phyloP scores from a whole-genome alignment of 2,329 filamentous ascomycete genomes.

The Coniochaeta sp. region DNA sequence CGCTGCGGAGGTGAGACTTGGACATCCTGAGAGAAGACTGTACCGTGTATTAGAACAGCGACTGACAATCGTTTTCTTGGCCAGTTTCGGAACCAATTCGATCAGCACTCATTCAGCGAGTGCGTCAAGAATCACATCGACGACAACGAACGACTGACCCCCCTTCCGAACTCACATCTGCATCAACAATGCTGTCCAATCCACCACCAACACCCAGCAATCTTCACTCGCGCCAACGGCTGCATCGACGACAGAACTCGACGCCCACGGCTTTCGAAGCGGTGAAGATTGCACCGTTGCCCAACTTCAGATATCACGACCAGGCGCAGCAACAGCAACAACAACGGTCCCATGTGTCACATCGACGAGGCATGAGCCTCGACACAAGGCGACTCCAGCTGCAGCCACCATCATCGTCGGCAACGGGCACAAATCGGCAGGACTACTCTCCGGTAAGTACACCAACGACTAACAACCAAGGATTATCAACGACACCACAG shows the following conservation, averaged over 20 bases:
- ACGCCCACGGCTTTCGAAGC: constrained; percentile 73
- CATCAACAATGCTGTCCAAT: constrained; percentile 25
- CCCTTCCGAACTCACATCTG: constrained; percentile 19
- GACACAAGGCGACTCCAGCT: constrained; percentile 61
- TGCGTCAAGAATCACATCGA: constrained; percentile 31
- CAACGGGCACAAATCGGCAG: constrained; percentile 27
- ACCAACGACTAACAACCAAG: constrained; percentile 46
- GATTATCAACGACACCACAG: constrained; percentile 56
- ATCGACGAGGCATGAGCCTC: constrained; percentile 79
- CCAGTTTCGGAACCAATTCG: constrained; percentile 21
- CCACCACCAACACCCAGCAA: constrained; percentile 51
- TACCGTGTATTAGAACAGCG: neutral
- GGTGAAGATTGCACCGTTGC: constrained; percentile 60
- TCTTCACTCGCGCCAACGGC: constrained; percentile 66
- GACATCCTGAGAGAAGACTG: neutral
- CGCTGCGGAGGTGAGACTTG: constrained; percentile 67
- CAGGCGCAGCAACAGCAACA: constrained; percentile 4
- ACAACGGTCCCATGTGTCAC: constrained; percentile 31
- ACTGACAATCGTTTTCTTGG: neutral
- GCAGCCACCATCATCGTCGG: constrained; percentile 24
- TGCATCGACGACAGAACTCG: constrained; percentile 83
- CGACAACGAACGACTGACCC: constrained; percentile 15
- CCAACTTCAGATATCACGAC: constrained; percentile 44
- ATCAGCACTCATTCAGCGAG: constrained; percentile 34
- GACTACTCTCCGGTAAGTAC: constrained; percentile 46